A percentile compares a stretch with the other conserved stretches of the same genome.
Conservation (phyloP, 1,284 basidiomycete genomes). For the Microbotryomycetes sp. region DNA sequence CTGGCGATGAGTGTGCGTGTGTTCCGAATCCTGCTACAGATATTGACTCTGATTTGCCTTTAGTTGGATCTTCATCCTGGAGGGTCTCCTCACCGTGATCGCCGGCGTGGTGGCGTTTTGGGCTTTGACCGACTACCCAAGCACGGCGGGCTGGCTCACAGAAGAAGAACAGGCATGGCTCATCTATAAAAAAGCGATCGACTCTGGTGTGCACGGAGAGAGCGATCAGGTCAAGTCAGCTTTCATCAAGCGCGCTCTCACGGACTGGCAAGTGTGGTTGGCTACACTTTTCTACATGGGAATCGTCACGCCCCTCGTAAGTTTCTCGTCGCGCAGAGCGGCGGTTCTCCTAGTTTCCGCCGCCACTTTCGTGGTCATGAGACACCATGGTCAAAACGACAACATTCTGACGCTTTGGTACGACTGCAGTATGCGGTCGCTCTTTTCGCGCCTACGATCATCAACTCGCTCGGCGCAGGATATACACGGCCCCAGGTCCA, state of each 20-base stretch:
- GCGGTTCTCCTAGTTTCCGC: neutral
- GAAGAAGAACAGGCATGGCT: constrained; percentile 55
- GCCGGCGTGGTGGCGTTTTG: constrained; percentile 44
- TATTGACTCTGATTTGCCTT: neutral
- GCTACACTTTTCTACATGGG: constrained; percentile 58
- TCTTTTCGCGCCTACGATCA: constrained; percentile 54
- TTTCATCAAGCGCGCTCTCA: constrained; percentile 50
- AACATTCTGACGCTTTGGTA: no score
- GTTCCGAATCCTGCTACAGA: constrained; percentile 1
- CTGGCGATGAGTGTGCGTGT: constrained; percentile 45
- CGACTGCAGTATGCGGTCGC: constrained; percentile 55
- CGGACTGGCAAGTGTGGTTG: constrained; percentile 60
- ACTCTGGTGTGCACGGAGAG: constrained; percentile 26
- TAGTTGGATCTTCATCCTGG: constrained; percentile 38
- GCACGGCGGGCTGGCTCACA: constrained; percentile 53
- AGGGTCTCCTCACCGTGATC: constrained; percentile 50
- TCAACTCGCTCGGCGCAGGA: constrained; percentile 46
- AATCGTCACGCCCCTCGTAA: constrained; percentile 51
- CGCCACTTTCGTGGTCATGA: neutral
- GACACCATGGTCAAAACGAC: no score
- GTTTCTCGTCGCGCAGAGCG: constrained; percentile 34
- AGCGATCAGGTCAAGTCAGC: constrained; percentile 18
- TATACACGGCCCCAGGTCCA: neutral
- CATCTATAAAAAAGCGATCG: constrained; percentile 55
- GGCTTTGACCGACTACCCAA: constrained; percentile 48